phyloP scores from a whole-genome alignment of 2,329 filamentous ascomycete genomes.

The Paecilomyces sp. region DNA sequence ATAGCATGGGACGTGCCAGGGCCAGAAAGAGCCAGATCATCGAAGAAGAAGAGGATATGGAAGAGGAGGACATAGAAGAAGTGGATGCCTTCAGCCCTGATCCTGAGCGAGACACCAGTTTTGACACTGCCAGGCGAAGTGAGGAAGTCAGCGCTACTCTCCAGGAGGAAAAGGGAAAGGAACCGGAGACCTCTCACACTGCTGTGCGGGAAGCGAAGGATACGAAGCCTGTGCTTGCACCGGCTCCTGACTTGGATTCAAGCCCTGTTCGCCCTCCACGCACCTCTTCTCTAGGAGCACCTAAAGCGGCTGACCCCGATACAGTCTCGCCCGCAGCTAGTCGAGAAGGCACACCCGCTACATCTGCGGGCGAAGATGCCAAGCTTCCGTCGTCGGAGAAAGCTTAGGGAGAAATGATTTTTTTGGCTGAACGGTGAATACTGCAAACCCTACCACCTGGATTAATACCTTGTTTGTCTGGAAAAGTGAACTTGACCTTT shows the following conservation, averaged over 20 bases:
- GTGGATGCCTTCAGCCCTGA: slow-evolving; percentile 31
- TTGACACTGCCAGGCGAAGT: neutral
- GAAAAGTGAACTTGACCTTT: neutral
- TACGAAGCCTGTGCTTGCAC: slow-evolving; percentile 21
- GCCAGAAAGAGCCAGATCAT: slow-evolving; percentile 37
- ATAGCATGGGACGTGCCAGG: slow-evolving; percentile 15
- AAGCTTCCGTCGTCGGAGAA: neutral
- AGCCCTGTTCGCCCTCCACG: slow-evolving; percentile 26
- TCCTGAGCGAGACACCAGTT: neutral
- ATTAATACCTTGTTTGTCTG: neutral
- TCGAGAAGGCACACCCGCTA: neutral
- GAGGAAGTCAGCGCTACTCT: neutral
- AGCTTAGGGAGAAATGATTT: neutral
- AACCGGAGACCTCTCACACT: slow-evolving; percentile 1
- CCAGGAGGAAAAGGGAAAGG: slow-evolving; percentile 3
- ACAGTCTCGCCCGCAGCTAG: neutral
- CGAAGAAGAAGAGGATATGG: slow-evolving; percentile 37
- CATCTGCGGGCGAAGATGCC: neutral
- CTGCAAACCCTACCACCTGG: neutral
- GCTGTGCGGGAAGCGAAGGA: neutral
- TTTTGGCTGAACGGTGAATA: neutral
- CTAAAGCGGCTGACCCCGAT: neutral
- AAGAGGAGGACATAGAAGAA: slow-evolving; percentile 32
- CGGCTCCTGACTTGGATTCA: slow-evolving; percentile 23
- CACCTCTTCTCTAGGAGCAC: slow-evolving; percentile 29